Evolutionary conservation across 805 yeast genomes (phyloP), one percentile per base, ranked within the genome.

Genomic region (Candida corydali): DNA sequence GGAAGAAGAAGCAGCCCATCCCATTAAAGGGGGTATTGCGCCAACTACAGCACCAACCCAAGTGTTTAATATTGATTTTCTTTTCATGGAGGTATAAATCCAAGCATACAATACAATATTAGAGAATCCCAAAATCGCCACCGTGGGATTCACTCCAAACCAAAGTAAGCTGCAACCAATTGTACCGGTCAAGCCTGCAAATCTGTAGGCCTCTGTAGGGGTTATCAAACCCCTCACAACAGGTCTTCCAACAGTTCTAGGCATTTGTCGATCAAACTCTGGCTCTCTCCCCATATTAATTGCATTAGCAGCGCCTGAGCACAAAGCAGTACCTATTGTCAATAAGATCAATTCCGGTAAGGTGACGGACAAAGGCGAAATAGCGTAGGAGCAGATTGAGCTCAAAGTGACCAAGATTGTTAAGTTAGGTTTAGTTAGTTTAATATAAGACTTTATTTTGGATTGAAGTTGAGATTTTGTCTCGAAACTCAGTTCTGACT

Each of bases 41-140:
- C 98, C 98, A 3, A 93, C 98, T n/a, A 93, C 57, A 0, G 98
- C 98, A 14, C 98, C 98, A 3, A 93, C 93, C 98, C 98, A 93
- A 0, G 98, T 93, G 59, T 93, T 93, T 27, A 85, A 57, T 35
- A 93, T 91, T 17, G 86, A 80, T 41, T 71, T 76, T 38, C 98
- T 73, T 55, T 93, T 93, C 56, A 93, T 63, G 0, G 96, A 82
- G 0, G 98, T 93, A 63, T 93, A 93, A 0, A 82, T 60, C 84
- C 98, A 89, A 0, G 94, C 80, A 53, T 93, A 93, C 8, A 93
- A 70, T 1, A 75, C 77, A 34, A 93, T 86, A 57, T 93, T 93
- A 5, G 78, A 52, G 1, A 77, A 73, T 2, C 97, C 98, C n/a
- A 93, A 68, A 1, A 69, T 52, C 0, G 96, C 86, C 1, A 93